phyloP scores from a whole-genome alignment of 352 stramenopile species.

The Aphanomyces invadans region DNA sequence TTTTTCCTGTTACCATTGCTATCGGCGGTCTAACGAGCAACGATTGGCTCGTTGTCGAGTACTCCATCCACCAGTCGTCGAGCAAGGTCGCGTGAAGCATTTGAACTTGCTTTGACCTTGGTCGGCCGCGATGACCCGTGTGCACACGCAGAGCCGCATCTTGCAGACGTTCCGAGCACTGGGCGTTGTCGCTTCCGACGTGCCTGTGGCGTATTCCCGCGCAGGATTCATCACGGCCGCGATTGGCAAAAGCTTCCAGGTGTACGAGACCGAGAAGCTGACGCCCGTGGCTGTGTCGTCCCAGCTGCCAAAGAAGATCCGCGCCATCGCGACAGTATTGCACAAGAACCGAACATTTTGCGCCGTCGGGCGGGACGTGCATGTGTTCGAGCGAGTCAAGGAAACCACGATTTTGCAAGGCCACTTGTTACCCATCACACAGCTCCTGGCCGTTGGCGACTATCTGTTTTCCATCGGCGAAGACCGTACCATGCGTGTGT shows the following conservation, averaged over 20 bases:
- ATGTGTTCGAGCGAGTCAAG: slow-evolving; percentile 63
- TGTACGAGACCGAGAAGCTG: slow-evolving; percentile 87
- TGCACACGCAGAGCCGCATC: slow-evolving; percentile 42
- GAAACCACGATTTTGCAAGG: slow-evolving; percentile 46
- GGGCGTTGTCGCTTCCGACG: slow-evolving; percentile 77
- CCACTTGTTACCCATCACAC: slow-evolving; percentile 45
- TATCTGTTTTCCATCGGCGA: slow-evolving; percentile 71
- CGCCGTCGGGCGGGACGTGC: slow-evolving; percentile 57
- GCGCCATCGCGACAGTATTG: slow-evolving; percentile 46
- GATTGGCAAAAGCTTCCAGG: slow-evolving; percentile 86
- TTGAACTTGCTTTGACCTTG: background rate
- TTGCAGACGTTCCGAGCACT: slow-evolving; percentile 88
- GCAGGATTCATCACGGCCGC: slow-evolving; percentile 83
- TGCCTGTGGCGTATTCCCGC: slow-evolving; percentile 84
- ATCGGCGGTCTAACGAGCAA: too few species aligned
- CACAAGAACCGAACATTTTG: slow-evolving; percentile 75
- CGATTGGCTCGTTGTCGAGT: background rate
- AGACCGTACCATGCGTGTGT: slow-evolving; percentile 41
- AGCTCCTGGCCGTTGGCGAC: slow-evolving; percentile 49
- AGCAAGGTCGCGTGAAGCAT: background rate
- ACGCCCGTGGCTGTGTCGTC: slow-evolving; percentile 76
- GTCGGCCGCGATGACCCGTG: background rate
- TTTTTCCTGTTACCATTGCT: background rate
- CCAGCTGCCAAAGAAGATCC: slow-evolving; percentile 71
- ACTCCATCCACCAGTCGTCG: background rate